Evolutionary conservation across 306 rosid species (phyloP), one percentile per base, ranked within the genome.

Genomic region (Prunus padus): DNA sequence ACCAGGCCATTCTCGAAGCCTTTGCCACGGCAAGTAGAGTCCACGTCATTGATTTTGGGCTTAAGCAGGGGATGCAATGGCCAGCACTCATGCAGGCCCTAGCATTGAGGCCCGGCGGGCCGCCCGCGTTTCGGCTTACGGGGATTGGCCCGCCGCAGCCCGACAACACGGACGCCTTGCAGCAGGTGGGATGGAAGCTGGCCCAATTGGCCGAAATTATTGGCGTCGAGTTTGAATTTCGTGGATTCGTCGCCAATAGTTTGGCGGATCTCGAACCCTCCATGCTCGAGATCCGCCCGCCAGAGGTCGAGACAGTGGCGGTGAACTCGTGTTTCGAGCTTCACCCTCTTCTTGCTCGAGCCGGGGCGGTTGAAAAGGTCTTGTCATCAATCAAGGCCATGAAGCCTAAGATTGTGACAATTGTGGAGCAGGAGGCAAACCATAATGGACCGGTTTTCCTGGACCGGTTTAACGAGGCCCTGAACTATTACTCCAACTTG

Each of bases 51-150:
- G 98, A 93, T 77, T 91, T 93, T 69, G 96, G 89, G 0, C 89
- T 93, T 20, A 88, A 84, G 52, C 91, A 93, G 13, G 98, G 98
- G 67, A 87, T 89, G 91, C 98, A 93, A 76, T 93, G 98, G 98
- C 98, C 98, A 8, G 93, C 97, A 28, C 81, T 93, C 2, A 86
- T 93, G 79, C 97, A 93, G 42, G 96, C 98, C 0, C 92, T 93
- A 0, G 97, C 98, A 22, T 75, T 87, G 22, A 81, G 92, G 0
- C 89, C 91, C 2, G 97, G 96, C 0, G 98, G 98, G 0, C 93
- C 98, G 0, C 98, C 97, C 0, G 71, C 77, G 0, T 91, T 93
- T 65, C 89, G 97, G 11, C 62, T 93, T 9, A 93, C 98, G 23
- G 98, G 97, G 8, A 88, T 93, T 52, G 93, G 96, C 0, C 93